These are phyloP conservation scores for Ustilago hordei DNA, from an alignment of 1,284 basidiomycete genomes.

Conservation along the genomic window DNA sequence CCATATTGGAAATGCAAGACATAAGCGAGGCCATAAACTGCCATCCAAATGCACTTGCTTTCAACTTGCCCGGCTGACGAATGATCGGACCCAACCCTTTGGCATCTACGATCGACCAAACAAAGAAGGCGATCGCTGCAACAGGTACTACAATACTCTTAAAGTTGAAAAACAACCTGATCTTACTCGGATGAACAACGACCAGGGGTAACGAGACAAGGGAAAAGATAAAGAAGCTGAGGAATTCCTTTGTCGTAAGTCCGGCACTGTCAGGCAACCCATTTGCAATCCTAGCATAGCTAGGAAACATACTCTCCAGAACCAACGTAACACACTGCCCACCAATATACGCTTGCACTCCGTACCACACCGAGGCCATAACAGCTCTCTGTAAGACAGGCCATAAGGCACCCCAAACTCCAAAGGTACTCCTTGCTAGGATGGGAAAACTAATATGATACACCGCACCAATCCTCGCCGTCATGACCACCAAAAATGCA, in stretches of 20 bases:
- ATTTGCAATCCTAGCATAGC: constrained; percentile 79
- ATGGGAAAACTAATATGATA: constrained; percentile 80
- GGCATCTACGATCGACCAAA: constrained; percentile 83
- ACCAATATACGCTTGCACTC: constrained; percentile 72
- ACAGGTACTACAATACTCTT: constrained; percentile 77
- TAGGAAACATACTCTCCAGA: constrained; percentile 76
- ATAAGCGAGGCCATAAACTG: constrained; percentile 76
- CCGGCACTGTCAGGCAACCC: constrained; percentile 78
- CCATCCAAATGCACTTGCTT: constrained; percentile 81
- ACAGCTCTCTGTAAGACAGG: constrained; percentile 79
- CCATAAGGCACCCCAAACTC: constrained; percentile 85
- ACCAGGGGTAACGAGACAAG: constrained; percentile 82
- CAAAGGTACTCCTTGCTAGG: constrained; percentile 78
- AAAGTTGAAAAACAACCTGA: constrained; percentile 83
- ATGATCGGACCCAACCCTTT: constrained; percentile 81
- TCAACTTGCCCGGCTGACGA: constrained; percentile 76
- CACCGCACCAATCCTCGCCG: constrained; percentile 78
- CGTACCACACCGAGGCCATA: constrained; percentile 77
- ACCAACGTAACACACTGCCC: constrained; percentile 78
- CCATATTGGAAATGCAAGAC: constrained; percentile 57
- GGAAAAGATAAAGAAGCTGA: constrained; percentile 90
- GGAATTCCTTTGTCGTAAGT: constrained; percentile 78
- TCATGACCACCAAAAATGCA: constrained; percentile 81
- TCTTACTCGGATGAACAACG: constrained; percentile 83
- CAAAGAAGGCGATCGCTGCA: constrained; percentile 77